Base-by-base conservation (phyloP, 306 rosid genomes). In the Acacia melanoxylon region DNA sequence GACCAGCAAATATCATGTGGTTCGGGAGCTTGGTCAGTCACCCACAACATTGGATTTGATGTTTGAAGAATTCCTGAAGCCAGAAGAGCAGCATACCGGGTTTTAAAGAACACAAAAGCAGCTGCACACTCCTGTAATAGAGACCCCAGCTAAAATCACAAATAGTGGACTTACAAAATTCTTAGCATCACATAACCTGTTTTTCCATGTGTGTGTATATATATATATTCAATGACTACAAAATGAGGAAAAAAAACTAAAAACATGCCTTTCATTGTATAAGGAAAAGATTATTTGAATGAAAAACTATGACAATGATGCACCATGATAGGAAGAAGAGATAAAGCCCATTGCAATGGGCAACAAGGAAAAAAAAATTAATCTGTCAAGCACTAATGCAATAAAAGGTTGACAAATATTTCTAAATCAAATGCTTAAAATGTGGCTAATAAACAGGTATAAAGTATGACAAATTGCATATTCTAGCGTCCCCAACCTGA, bases 11-110 rank as follows among this genome's bases (percentile, higher is more conserved):
- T 88, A 88, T 95, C 97, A 16, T 77, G 79, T 49, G 99, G 99
- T 40, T 91, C 98, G 6, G 99, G 99, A 82, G 99, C 99, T 79
- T 77, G 68, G 75, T 89, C 87, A 72, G 98, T 92, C 78, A 91
- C 98, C 98, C 97, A 95, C 80, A 75, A 75, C 99, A 95, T 92
- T 61, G 99, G 99, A 92, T 95, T 92, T 86, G 98, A 72, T 42
- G 98, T 87, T 82, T 93, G 99, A 89, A 95, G 97, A 91, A 84
- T 85, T 83, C 73, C 84, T 27, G 97, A 85, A 84, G 91, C 90
- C 77, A 88, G 78, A 78, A 79, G 77, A 56, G 99, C 96, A 81
- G 91, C 96, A 83, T 90, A 90, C 48, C 99, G 94, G 84, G 86
- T 93, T 89, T 90, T 95, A 91, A 95, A 95, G 88, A 93, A 95